Conservation (phyloP, 257 asterid species). For the Nicotiana noctiflora region DNA sequence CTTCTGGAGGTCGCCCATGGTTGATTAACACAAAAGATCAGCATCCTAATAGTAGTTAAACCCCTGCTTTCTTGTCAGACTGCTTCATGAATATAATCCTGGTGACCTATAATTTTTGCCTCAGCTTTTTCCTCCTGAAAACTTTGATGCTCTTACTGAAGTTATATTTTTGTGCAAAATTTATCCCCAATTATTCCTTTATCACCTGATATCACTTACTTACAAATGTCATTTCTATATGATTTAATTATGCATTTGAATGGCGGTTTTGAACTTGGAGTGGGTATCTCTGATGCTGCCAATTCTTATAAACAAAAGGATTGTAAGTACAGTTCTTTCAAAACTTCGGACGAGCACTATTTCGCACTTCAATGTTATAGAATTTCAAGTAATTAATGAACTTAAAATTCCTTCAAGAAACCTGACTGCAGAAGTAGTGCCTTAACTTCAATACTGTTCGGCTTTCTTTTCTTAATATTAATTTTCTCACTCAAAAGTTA, state of each 20-base stretch:
- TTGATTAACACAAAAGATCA: neutral
- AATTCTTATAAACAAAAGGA: neutral
- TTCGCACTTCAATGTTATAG: neutral
- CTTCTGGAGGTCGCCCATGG: neutral
- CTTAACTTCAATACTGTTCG: neutral
- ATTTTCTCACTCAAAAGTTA: neutral
- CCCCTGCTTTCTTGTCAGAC: neutral
- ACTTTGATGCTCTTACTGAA: neutral
- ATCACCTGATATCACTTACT: neutral
- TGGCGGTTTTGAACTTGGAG: neutral
- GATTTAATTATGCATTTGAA: neutral
- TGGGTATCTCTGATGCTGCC: neutral
- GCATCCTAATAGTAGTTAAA: neutral
- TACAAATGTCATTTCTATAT: neutral
- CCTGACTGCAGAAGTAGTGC: neutral
- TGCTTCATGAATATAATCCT: no score
- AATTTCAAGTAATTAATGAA: neutral
- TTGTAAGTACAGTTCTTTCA: neutral
- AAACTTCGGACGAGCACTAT: no score
- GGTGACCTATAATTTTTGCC: neutral
- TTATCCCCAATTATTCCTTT: neutral
- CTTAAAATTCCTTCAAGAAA: neutral
- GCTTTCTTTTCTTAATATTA: neutral
- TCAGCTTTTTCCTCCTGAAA: neutral
- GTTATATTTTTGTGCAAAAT: neutral